phyloP scores from a whole-genome alignment of 148 eudicot species.

The Cornus controversa region DNA sequence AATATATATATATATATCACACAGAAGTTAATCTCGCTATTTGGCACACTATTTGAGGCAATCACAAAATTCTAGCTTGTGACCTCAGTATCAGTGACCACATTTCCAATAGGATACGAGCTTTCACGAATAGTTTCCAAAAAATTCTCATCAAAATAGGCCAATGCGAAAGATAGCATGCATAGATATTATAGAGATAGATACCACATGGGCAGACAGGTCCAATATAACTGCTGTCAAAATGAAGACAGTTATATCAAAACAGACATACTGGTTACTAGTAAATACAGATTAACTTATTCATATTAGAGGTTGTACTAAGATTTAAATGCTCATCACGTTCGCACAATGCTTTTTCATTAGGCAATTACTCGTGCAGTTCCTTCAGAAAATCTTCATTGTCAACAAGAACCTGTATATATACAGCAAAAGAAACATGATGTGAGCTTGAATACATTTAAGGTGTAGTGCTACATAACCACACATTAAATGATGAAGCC shows the following conservation, averaged over 20 bases:
- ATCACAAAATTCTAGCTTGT: background rate
- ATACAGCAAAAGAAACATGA: conserved; percentile 1
- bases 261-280: background rate
- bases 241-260: background rate
- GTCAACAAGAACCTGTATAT: conserved; percentile 68
- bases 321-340: background rate
- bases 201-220: no score
- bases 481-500: background rate
- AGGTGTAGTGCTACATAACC: background rate
- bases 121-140: background rate
- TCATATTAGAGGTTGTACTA: background rate
- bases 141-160: background rate
- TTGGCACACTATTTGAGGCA: no score
- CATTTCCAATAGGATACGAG: background rate
- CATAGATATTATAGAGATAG: background rate
- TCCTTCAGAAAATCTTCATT: conserved; percentile 75
- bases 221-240: background rate
- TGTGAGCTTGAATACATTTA: background rate
- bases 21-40: no score
- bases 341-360: background rate
- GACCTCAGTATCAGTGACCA: background rate
- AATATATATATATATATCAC: no score
- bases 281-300: background rate
- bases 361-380: conserved; percentile 26
- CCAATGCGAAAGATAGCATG: background rate